phyloP scores from a whole-genome alignment of 306 rosid species.

The Prunus mongolica region DNA sequence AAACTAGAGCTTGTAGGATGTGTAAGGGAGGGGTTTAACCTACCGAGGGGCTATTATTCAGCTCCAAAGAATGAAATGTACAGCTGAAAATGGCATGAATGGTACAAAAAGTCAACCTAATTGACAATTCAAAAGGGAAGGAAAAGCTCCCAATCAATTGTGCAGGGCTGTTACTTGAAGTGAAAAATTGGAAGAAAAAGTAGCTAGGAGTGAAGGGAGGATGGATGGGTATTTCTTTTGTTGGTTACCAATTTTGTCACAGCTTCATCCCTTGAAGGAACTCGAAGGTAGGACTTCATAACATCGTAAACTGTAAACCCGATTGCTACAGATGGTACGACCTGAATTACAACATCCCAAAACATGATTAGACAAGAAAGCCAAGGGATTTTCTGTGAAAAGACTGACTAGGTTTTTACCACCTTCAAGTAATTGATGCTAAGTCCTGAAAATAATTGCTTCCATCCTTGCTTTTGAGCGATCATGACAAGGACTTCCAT shows the following conservation, averaged over 20 bases:
- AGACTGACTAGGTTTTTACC: slow-evolving; percentile 15
- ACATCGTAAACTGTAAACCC: slow-evolving; percentile 90
- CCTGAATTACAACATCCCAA: slow-evolving; percentile 48
- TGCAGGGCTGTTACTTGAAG: neutral
- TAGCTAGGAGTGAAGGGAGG: slow-evolving; percentile 35
- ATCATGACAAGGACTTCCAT: slow-evolving; percentile 60
- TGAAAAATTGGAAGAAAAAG: slow-evolving; percentile 7
- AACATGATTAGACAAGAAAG: slow-evolving; percentile 20
- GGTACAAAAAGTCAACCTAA: slow-evolving; percentile 15
- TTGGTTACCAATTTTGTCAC: slow-evolving; percentile 49
- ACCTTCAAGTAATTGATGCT: slow-evolving; percentile 97
- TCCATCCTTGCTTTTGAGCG: slow-evolving; percentile 83
- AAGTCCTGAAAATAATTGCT: slow-evolving; percentile 84
- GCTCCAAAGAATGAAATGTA: slow-evolving; percentile 58
- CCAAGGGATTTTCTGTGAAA: neutral
- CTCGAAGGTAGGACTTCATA: slow-evolving; percentile 64
- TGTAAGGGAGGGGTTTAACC: slow-evolving; percentile 23
- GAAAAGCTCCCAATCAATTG: slow-evolving; percentile 25
- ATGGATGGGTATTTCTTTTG: slow-evolving; percentile 44
- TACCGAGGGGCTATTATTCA: slow-evolving; percentile 22
- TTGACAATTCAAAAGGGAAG: slow-evolving; percentile 18
- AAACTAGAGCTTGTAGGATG: slow-evolving; percentile 11
- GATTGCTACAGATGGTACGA: slow-evolving; percentile 95
- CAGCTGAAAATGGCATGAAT: slow-evolving; percentile 21
- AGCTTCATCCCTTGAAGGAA: slow-evolving; percentile 81